Percentiles rank a stretch among this genome's conserved stretches.
These are phyloP conservation scores for Rutstroemia sp. DNA, from an alignment of 2,329 filamentous ascomycete species.

Conservation along the genomic window DNA sequence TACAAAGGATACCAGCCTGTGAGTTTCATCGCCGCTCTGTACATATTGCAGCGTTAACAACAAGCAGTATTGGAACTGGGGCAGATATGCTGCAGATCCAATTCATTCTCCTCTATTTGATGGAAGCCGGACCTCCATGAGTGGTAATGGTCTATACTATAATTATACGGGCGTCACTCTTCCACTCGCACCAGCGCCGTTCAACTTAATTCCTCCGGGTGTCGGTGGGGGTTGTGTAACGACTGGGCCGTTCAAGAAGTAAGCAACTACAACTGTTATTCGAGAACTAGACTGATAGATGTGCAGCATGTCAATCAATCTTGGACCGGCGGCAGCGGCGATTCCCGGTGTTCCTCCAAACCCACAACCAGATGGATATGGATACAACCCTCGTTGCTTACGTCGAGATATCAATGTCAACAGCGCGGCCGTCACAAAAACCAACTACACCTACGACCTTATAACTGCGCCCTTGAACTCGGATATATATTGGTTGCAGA, in stretches of 20 bases:
- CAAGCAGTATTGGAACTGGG: conserved; percentile 38
- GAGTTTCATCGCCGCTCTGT: neutral
- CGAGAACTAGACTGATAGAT: neutral
- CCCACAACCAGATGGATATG: conserved; percentile 27
- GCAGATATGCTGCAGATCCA: conserved; percentile 36
- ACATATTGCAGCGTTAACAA: neutral
- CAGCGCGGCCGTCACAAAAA: conserved; percentile 32
- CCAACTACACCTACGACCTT: conserved; percentile 32
- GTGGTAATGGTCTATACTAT: conserved; percentile 37
- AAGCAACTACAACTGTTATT: neutral
- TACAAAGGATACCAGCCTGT: conserved; percentile 36
- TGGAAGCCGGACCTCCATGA: conserved; percentile 43
- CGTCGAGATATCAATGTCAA: conserved; percentile 35
- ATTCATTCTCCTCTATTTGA: conserved; percentile 46
- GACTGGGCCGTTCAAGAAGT: conserved; percentile 39
- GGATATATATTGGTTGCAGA: conserved; percentile 37
- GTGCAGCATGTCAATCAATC: conserved; percentile 30
- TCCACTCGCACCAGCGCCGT: conserved; percentile 11
- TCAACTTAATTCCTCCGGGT: conserved; percentile 33
- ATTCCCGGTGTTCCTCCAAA: conserved; percentile 27
- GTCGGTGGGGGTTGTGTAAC: conserved; percentile 49
- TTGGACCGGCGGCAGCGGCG: conserved; percentile 39
- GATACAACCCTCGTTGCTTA: conserved; percentile 36
- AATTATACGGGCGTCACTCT: conserved; percentile 20
- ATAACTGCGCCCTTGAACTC: conserved; percentile 29